phyloP scores from a whole-genome alignment of 192 early-diverging fungal genomes.

The Coemansia furcata region DNA sequence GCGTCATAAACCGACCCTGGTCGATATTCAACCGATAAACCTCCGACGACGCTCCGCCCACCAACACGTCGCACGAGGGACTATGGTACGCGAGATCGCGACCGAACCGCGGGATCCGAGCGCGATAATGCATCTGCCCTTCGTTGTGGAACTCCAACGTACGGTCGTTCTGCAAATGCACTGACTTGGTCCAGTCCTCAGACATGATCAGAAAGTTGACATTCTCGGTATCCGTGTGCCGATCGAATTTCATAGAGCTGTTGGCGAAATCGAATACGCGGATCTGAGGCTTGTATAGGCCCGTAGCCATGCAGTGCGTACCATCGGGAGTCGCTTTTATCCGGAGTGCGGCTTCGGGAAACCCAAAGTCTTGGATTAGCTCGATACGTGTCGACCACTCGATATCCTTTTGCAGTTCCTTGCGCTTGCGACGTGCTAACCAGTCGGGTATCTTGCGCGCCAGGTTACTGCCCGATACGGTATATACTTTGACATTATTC shows the following conservation, averaged over 20 bases:
- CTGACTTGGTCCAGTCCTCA: constrained; percentile 97
- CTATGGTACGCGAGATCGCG: constrained; percentile 88
- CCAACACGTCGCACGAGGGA: constrained; percentile 87
- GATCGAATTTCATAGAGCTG: constrained; percentile 97
- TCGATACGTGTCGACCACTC: constrained; percentile 91
- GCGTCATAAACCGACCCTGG: constrained; percentile 86
- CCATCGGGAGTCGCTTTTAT: constrained; percentile 86
- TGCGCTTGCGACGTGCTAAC: constrained; percentile 82
- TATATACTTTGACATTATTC: constrained; percentile 94
- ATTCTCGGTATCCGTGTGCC: constrained; percentile 92
- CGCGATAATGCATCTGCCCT: constrained; percentile 91
- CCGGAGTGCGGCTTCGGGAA: constrained; percentile 87
- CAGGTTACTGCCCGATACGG: constrained; percentile 70
- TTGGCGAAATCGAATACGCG: constrained; percentile 90
- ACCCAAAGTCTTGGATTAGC: constrained; percentile 97
- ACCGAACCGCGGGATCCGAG: constrained; percentile 94
- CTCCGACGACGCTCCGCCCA: constrained; percentile 76
- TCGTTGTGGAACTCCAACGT: constrained; percentile 93
- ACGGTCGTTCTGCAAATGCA: constrained; percentile 87
- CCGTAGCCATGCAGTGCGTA: constrained; percentile 86
- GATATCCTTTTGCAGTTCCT: constrained; percentile 81
- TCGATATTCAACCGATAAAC: constrained; percentile 91
- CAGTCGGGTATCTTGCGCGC: constrained; percentile 88
- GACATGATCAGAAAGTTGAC: constrained; percentile 80
- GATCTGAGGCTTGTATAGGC: constrained; percentile 98